Evolutionary conservation across 2,329 filamentous ascomycete genomes (phyloP), one percentile per base, ranked within the genome.

Genomic region (Alternaria hordeiaustralica): DNA sequence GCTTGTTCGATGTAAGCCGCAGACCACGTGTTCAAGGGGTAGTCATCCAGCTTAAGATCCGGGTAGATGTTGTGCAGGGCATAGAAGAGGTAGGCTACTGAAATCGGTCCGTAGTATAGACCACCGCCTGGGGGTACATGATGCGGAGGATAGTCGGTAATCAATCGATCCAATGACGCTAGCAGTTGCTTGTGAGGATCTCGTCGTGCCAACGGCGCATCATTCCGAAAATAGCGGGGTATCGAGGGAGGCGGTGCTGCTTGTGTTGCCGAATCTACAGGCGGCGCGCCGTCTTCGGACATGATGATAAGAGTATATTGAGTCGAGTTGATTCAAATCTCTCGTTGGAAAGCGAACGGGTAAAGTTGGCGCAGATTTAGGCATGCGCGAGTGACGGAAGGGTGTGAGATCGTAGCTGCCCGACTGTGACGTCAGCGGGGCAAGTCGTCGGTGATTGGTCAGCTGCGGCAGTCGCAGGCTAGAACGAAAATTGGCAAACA

Each of bases 121-220:
- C 84, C 84, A 43, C 84, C 84, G 49, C 81, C 80, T 10, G 83
- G 82, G 28, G 78, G 77, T 50, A 85, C 72, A 46, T 78, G 75
- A 47, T 83, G 79, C 20, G 84, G 84, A 47, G 84, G 84, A 67
- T 84, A 74, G 11, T 84, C 78, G 53, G 77, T 83, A 47, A 85
- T 80, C 43, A 86, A 79, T 61, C 84, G 83, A 30, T 80, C 81
- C 55, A 86, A 77, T 15, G 83, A 85, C 58, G 83, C 83, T 69
- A 84, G 76, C 65, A 86, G 77, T 71, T 86, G 84, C 63, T 84
- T 84, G 75, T 83, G 79, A 58, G 84, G 80, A 65, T 85, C 83
- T 76, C 80, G 71, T 65, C 72, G 68, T 49, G 74, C 69, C 36
- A 78, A 67, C 41, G 75, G 66, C 43, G 78, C 76, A 69, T 81